Percentiles rank a stretch among this genome's conserved stretches.
Evolutionary conservation across 2,329 filamentous ascomycete species (phyloP).

Genomic region (Trichocomaceae sp.): DNA sequence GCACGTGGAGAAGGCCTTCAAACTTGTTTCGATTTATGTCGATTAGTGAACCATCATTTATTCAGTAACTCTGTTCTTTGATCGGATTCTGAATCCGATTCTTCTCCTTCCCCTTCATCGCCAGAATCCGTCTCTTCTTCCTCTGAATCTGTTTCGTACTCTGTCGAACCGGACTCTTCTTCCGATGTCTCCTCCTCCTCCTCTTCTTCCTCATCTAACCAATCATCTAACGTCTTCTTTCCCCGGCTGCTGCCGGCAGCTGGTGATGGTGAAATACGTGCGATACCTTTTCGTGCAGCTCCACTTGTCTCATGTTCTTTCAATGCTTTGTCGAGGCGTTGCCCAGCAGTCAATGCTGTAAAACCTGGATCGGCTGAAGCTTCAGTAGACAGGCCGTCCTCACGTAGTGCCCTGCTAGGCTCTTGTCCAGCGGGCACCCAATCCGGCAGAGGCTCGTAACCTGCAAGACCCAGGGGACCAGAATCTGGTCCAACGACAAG

Average conservation of each 20-base stretch:
- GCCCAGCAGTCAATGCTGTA: conserved; percentile 34
- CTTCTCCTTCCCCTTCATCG: conserved; percentile 32
- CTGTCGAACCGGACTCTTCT: conserved; percentile 34
- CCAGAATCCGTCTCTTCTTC: conserved; percentile 35
- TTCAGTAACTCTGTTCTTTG: conserved; percentile 27
- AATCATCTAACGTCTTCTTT: conserved; percentile 79
- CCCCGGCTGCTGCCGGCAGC: conserved; percentile 41
- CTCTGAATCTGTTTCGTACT: conserved; percentile 41
- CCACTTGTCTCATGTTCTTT: conserved; percentile 33
- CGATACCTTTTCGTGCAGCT: conserved; percentile 17
- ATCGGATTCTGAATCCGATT: conserved; percentile 30
- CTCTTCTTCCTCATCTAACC: conserved; percentile 62
- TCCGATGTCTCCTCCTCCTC: conserved; percentile 48
- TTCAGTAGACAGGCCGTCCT: conserved; percentile 45
- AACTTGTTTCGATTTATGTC: too few relatives aligned
- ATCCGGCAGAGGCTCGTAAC: conserved; percentile 71
- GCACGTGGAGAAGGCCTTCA: too few relatives aligned
- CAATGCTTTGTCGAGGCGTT: conserved; percentile 38
- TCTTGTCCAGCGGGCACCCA: conserved; percentile 80
- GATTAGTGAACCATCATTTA: conserved; percentile 18
- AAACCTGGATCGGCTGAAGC: conserved; percentile 10
- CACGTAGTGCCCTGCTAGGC: conserved; percentile 67
- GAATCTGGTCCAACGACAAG: conserved; percentile 73
- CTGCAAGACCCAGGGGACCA: conserved; percentile 65
- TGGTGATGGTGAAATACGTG: conserved; percentile 18